phyloP scores from a whole-genome alignment of 768 basidiomycete genomes.

The Paxillus rubicundulus region DNA sequence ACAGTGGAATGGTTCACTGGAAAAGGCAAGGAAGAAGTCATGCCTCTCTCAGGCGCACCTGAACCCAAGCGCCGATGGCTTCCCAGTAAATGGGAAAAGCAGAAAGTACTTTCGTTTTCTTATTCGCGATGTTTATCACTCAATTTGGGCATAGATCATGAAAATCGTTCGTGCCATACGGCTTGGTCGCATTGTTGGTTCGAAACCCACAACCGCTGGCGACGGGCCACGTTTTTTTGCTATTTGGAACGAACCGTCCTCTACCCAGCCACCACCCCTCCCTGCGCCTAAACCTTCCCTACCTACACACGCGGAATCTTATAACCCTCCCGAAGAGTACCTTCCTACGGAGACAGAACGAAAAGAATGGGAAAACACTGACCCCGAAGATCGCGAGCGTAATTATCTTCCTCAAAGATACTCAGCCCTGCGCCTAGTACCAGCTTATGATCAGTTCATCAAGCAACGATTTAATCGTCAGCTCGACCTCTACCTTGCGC shows the following conservation, averaged over 20 bases:
- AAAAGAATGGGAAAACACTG: slow-evolving; percentile 76
- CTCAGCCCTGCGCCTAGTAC: slow-evolving; percentile 81
- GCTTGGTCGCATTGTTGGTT: slow-evolving; percentile 88
- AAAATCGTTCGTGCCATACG: slow-evolving; percentile 99
- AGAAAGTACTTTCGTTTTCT: slow-evolving; percentile 63
- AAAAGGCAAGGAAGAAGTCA: slow-evolving; percentile 89
- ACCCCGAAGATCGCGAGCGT: slow-evolving; percentile 85
- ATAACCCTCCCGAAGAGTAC: slow-evolving; percentile 98
- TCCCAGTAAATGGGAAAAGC: slow-evolving; percentile 99
- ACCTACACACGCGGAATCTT: slow-evolving; percentile 94
- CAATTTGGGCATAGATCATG: slow-evolving; percentile 69
- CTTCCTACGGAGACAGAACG: slow-evolving; percentile 81
- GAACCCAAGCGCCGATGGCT: slow-evolving; percentile 97
- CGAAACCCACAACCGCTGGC: slow-evolving; percentile 75
- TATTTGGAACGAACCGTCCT: slow-evolving; percentile 84
- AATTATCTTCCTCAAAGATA: slow-evolving; percentile 90
- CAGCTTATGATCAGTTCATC: slow-evolving; percentile 88
- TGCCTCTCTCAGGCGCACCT: slow-evolving; percentile 88
- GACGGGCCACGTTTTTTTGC: slow-evolving; percentile 72
- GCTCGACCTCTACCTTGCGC: slow-evolving; percentile 94
- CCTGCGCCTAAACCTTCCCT: slow-evolving; percentile 89
- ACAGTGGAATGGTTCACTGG: slow-evolving; percentile 97
- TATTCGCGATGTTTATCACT: slow-evolving; percentile 1
- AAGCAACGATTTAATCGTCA: slow-evolving; percentile 92
- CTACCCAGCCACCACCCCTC: slow-evolving; percentile 77